A percentile compares a stretch with the other conserved stretches of the same genome.
Conservation (phyloP, 495 filamentous ascomycete species). For the Hypoxylon intermedium region DNA sequence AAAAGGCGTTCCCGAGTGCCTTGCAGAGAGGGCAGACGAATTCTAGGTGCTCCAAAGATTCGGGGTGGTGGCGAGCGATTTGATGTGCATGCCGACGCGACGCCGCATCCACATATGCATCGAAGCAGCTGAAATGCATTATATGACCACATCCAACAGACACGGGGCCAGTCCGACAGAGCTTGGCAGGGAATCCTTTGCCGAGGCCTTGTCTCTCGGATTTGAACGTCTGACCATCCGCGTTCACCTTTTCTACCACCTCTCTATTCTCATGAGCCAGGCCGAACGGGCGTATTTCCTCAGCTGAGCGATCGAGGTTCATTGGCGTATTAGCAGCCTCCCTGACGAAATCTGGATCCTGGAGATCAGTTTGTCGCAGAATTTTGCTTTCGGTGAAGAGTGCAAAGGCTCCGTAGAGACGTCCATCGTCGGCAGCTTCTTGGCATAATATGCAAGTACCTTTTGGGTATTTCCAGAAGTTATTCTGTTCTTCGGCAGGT, state of each 20-base stretch:
- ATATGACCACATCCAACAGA: slow-evolving; percentile 94
- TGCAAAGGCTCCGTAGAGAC: slow-evolving; percentile 90
- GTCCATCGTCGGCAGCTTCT: slow-evolving; percentile 89
- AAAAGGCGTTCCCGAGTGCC: slow-evolving; percentile 91
- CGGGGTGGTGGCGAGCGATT: slow-evolving; percentile 91
- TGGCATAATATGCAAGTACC: slow-evolving; percentile 96
- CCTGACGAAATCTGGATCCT: slow-evolving; percentile 80
- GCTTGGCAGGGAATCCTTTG: slow-evolving; percentile 79
- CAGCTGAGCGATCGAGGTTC: slow-evolving; percentile 83
- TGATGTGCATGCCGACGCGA: slow-evolving; percentile 84
- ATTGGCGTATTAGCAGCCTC: slow-evolving; percentile 79
- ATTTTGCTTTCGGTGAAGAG: slow-evolving; percentile 87
- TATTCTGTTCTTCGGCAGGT: slow-evolving; percentile 66
- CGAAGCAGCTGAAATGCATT: slow-evolving; percentile 98
- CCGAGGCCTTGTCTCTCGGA: slow-evolving; percentile 82
- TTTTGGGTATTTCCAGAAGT: slow-evolving; percentile 90
- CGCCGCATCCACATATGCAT: slow-evolving; percentile 83
- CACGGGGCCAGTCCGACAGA: slow-evolving; percentile 76
- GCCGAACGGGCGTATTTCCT: slow-evolving; percentile 83
- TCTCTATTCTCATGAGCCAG: slow-evolving; percentile 85
- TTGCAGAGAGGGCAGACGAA: slow-evolving; percentile 99
- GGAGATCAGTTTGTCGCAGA: slow-evolving; percentile 81
- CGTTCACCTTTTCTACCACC: slow-evolving; percentile 74
- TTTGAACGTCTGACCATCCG: slow-evolving; percentile 71
- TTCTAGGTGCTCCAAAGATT: slow-evolving; percentile 75